A percentile compares a stretch with the other conserved stretches of the same genome.
Conservation (phyloP, 192 early-diverging fungal genomes). For the Coemansia sp. region DNA sequence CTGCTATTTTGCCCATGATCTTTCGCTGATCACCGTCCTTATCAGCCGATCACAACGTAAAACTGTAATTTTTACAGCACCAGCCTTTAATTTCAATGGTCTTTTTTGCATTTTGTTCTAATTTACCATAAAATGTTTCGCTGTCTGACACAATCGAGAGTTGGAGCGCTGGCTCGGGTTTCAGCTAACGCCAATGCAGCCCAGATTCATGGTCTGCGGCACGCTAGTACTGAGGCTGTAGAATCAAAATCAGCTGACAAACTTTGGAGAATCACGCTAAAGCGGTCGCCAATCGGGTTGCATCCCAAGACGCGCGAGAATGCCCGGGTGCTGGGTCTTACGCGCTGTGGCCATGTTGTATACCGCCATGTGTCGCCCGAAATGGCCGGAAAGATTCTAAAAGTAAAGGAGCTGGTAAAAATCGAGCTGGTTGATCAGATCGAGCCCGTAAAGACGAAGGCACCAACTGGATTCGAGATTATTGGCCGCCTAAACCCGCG, state of each 20-base stretch:
- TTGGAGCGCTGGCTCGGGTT: neutral
- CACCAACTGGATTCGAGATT: slow-evolving; percentile 40
- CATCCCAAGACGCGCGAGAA: slow-evolving; percentile 50
- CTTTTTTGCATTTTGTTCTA: slow-evolving; percentile 5
- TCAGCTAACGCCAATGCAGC: neutral
- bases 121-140: slow-evolving; percentile 16
- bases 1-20: too few species aligned
- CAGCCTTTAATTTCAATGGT: neutral
- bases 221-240: neutral
- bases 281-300: slow-evolving; percentile 59
- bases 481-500: slow-evolving; percentile 44
- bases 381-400: slow-evolving; percentile 61
- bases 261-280: slow-evolving; percentile 62
- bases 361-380: slow-evolving; percentile 54
- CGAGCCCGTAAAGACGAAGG: slow-evolving; percentile 20
- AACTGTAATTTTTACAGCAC: too few species aligned
- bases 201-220: neutral
- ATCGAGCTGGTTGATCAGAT: slow-evolving; percentile 51
- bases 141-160: slow-evolving; percentile 10
- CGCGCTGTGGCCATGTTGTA: slow-evolving; percentile 56
- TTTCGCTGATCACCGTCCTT: too few species aligned
- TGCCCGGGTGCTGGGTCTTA: slow-evolving; percentile 56
- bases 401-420: slow-evolving; percentile 61
- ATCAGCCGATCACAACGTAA: too few species aligned
- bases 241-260: slow-evolving; percentile 11